phyloP scores from a whole-genome alignment of 2,329 filamentous ascomycete genomes.

The Rutstroemia sp. region DNA sequence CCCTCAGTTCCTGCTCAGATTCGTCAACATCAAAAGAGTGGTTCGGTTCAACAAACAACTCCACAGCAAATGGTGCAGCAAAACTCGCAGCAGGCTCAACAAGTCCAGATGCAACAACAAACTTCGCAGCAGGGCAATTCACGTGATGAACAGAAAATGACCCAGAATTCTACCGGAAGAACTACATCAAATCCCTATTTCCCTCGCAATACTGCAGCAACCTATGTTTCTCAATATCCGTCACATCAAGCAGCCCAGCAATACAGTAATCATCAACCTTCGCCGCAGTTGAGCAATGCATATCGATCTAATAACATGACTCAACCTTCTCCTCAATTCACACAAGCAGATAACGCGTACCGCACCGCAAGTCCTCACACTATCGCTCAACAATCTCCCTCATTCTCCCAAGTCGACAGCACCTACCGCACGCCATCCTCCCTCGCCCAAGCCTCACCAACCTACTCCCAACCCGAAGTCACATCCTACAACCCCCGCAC shows the following conservation, averaged over 20 bases:
- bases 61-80: conserved; percentile 19
- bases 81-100: conserved; percentile 6
- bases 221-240: conserved; percentile 27
- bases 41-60: conserved; percentile 21
- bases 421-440: conserved; percentile 20
- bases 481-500: conserved; percentile 21
- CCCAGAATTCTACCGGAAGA: conserved; percentile 17
- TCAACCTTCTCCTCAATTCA: conserved; percentile 26
- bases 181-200: conserved; percentile 24
- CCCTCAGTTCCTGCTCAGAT: conserved; percentile 19
- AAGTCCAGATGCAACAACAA: conserved; percentile 20
- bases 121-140: conserved; percentile 21
- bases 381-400: conserved; percentile 24
- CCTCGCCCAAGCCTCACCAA: conserved; percentile 23
- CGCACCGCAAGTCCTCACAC: conserved; percentile 26
- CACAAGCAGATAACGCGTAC: conserved; percentile 25
- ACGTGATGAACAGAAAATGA: conserved; percentile 22
- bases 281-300: conserved; percentile 24
- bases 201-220: conserved; percentile 18
- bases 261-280: conserved; percentile 24
- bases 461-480: conserved; percentile 22
- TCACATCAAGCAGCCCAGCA: conserved; percentile 27
- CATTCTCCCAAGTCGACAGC: conserved; percentile 22
- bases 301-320: conserved; percentile 21
- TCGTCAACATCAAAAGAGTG: conserved; percentile 21